A percentile compares a stretch with the other conserved stretches of the same genome.
These are phyloP conservation scores for Jatropha multifida DNA, from an alignment of 441 rosid genomes.

Conservation along the genomic window DNA sequence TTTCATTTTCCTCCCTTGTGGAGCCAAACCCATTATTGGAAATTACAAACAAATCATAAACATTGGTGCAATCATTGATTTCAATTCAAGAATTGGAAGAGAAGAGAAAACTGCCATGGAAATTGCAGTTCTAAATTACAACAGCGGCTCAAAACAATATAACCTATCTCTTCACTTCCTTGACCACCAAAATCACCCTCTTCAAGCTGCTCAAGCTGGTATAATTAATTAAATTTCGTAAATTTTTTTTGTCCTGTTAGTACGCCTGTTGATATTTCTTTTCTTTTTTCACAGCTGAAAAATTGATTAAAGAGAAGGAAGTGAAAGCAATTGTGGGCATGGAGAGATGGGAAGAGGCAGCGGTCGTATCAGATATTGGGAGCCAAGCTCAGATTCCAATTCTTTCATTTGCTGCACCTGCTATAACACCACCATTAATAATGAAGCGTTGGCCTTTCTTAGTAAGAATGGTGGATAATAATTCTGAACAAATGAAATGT, in stretches of 20 bases:
- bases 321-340: slow-evolving; percentile 45
- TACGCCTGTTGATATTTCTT: neutral
- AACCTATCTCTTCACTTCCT: slow-evolving; percentile 33
- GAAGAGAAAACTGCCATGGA: slow-evolving; percentile 41
- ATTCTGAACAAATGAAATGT: slow-evolving; percentile 36
- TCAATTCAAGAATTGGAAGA: slow-evolving; percentile 34
- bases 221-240: neutral
- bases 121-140: slow-evolving; percentile 38
- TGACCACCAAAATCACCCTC: slow-evolving; percentile 32
- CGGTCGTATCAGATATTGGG: slow-evolving; percentile 44
- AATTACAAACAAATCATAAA: slow-evolving; percentile 4
- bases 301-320: slow-evolving; percentile 30
- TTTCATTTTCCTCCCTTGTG: neutral
- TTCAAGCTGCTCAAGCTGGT: slow-evolving; percentile 40
- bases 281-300: slow-evolving; percentile 32
- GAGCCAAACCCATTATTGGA: neutral
- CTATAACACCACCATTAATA: slow-evolving; percentile 22
- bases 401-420: slow-evolving; percentile 40
- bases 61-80: slow-evolving; percentile 47
- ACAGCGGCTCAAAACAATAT: slow-evolving; percentile 19
- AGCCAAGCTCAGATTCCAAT: slow-evolving; percentile 37
- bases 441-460: slow-evolving; percentile 43
- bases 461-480: slow-evolving; percentile 32
- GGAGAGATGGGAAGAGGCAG: slow-evolving; percentile 53
- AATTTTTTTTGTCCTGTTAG: neutral